These are phyloP conservation scores for Phialophora chinensis DNA, from an alignment of 2,329 filamentous ascomycete species.

Conservation along the genomic window DNA sequence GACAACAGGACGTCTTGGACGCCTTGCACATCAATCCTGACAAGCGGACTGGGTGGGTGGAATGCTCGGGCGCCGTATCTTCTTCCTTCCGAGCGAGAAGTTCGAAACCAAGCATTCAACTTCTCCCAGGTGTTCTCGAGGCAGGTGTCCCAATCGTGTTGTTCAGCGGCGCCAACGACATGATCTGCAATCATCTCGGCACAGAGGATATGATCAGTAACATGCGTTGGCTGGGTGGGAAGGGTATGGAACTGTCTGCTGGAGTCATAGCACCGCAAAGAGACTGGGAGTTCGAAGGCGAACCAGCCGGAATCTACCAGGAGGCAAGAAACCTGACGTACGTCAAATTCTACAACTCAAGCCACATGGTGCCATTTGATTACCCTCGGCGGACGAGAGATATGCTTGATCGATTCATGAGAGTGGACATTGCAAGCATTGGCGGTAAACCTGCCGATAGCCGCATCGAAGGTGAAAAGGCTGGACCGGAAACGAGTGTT, in stretches of 20 bases:
- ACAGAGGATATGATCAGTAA: slow-evolving; percentile 90
- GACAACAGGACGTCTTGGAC: slow-evolving; percentile 74
- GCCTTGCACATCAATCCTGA: slow-evolving; percentile 83
- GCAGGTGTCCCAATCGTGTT: slow-evolving; percentile 76
- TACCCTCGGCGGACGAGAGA: slow-evolving; percentile 83
- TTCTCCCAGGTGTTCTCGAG: slow-evolving; percentile 79
- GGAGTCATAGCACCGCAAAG: slow-evolving; percentile 90
- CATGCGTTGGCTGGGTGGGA: slow-evolving; percentile 88
- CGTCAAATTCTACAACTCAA: slow-evolving; percentile 91
- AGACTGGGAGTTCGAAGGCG: slow-evolving; percentile 91
- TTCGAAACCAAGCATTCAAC: slow-evolving; percentile 72
- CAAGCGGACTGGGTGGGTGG: slow-evolving; percentile 86
- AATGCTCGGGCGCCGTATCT: slow-evolving; percentile 83
- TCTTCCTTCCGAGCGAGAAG: slow-evolving; percentile 71
- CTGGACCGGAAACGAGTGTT: slow-evolving; percentile 72
- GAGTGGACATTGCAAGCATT: slow-evolving; percentile 86
- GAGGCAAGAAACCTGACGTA: slow-evolving; percentile 94
- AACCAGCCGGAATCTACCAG: slow-evolving; percentile 90
- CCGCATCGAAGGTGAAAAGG: slow-evolving; percentile 82
- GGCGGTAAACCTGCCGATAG: slow-evolving; percentile 80
- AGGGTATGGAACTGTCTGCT: slow-evolving; percentile 85
- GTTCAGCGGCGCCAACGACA: slow-evolving; percentile 90
- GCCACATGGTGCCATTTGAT: slow-evolving; percentile 98
- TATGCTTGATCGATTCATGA: slow-evolving; percentile 97
- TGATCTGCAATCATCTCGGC: slow-evolving; percentile 96